Conservation (phyloP, 495 filamentous ascomycete species). For the Bryoglossum gracile region DNA sequence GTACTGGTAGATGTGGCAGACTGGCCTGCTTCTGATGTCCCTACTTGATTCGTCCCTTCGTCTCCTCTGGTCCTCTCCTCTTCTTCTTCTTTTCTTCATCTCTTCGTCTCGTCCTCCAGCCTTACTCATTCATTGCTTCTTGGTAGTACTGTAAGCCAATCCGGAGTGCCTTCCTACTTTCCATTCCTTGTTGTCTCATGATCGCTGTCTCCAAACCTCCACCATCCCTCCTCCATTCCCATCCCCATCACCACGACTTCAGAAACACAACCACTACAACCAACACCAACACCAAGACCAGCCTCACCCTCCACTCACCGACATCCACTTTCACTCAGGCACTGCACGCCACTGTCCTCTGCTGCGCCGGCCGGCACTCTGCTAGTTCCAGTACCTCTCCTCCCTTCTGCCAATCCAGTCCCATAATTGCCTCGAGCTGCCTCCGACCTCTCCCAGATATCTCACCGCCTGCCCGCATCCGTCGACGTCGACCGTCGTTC, state of each 20-base stretch:
- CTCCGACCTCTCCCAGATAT: too few species aligned
- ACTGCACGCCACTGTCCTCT: background rate
- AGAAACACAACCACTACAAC: background rate
- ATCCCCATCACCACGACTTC: slow-evolving; percentile 2
- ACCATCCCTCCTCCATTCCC: background rate
- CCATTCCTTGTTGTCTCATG: slow-evolving; percentile 3
- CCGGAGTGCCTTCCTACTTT: slow-evolving; percentile 6
- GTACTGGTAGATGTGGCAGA: background rate
- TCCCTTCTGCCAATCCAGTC: too few species aligned
- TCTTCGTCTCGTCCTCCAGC: background rate
- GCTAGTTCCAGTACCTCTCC: too few species aligned
- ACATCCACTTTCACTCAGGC: background rate
- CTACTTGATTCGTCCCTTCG: background rate
- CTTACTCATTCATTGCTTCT: background rate
- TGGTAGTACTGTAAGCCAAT: too few species aligned
- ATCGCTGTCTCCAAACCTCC: slow-evolving; percentile 21
- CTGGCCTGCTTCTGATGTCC: background rate
- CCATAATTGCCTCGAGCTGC: too few species aligned
- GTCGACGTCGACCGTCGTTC: background rate
- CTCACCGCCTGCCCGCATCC: slow-evolving; percentile 3
- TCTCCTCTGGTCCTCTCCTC: too few species aligned
- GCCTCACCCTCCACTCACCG: background rate
- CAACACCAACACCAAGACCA: background rate
- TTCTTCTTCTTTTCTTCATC: too few species aligned
- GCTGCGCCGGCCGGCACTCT: background rate